A percentile compares a stretch with the other conserved stretches of the same genome.
phyloP scores from a whole-genome alignment of 129 eudicot genomes.

The Flaveria trinervia region DNA sequence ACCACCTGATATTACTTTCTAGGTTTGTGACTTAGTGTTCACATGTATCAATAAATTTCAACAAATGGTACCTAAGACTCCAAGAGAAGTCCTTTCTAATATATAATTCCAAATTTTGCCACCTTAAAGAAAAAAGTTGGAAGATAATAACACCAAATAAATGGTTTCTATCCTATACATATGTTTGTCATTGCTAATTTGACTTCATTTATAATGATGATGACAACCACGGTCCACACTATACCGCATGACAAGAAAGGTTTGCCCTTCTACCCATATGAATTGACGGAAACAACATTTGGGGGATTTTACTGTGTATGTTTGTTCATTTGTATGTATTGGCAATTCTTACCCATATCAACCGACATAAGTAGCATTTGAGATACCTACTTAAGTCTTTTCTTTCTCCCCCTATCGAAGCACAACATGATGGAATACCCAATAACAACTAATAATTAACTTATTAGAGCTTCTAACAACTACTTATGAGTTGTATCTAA shows the following conservation, averaged over 20 bases:
- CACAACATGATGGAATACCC: not conserved
- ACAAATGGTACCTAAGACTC: not conserved
- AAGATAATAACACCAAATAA: not conserved
- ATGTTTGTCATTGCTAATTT: not conserved
- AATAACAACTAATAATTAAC: not conserved
- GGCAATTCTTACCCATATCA: not conserved
- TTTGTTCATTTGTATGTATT: not conserved
- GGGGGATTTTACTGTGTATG: too few relatives aligned
- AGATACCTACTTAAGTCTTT: not conserved
- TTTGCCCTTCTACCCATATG: too few relatives aligned
- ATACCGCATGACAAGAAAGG: not conserved
- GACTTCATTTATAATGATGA: not conserved
- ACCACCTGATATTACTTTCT: constrained; percentile 5
- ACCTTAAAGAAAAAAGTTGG: constrained; percentile 11
- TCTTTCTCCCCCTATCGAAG: not conserved
- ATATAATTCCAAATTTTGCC: not conserved
- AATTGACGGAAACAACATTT: too few relatives aligned
- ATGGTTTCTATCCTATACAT: not conserved
- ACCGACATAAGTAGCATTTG: not conserved
- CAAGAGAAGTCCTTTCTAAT: constrained; percentile 4
- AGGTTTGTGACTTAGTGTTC: not conserved
- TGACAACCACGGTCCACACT: not conserved
- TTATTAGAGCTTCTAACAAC: not conserved
- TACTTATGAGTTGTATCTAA: not conserved
- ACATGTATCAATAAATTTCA: constrained; percentile 9